Percentiles rank a stretch among this genome's conserved stretches.
Conservation (phyloP, 441 rosid species). For the Croton laevigatus region DNA sequence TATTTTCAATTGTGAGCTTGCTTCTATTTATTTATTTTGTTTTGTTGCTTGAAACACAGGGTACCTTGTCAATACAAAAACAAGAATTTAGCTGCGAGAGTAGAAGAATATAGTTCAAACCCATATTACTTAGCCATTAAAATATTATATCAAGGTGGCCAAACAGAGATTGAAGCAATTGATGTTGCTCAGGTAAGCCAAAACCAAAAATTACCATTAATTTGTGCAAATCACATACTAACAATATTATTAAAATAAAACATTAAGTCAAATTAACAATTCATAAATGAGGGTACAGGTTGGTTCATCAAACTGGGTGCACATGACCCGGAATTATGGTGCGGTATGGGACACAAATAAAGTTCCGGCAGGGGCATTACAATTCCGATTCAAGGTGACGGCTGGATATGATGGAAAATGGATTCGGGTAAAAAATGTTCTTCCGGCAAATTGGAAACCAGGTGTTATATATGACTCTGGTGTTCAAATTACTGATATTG, state of each 20-base stretch:
- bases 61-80: constrained; percentile 73
- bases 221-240: no score
- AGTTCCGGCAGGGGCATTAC: constrained; percentile 69
- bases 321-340: constrained; percentile 66
- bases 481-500: constrained; percentile 69
- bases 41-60: constrained; percentile 42
- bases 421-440: constrained; percentile 68
- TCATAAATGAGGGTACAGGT: constrained; percentile 25
- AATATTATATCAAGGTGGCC: constrained; percentile 84
- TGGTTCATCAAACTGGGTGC: constrained; percentile 70
- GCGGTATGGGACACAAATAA: constrained; percentile 79
- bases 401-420: constrained; percentile 80
- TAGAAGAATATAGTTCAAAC: constrained; percentile 78
- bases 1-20: not conserved
- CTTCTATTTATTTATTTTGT: not conserved
- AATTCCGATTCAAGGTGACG: constrained; percentile 67
- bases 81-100: constrained; percentile 66
- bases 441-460: constrained; percentile 65
- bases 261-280: not conserved
- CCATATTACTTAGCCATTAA: constrained; percentile 67
- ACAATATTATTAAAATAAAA: no score
- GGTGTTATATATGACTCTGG: constrained; percentile 67
- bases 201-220: not conserved
- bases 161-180: constrained; percentile 72
- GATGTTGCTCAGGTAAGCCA: constrained; percentile 59